Evolutionary conservation across 2,329 filamentous ascomycete species (phyloP), one percentile per base, ranked within the genome.

Genomic region (Epichloe uncinata): DNA sequence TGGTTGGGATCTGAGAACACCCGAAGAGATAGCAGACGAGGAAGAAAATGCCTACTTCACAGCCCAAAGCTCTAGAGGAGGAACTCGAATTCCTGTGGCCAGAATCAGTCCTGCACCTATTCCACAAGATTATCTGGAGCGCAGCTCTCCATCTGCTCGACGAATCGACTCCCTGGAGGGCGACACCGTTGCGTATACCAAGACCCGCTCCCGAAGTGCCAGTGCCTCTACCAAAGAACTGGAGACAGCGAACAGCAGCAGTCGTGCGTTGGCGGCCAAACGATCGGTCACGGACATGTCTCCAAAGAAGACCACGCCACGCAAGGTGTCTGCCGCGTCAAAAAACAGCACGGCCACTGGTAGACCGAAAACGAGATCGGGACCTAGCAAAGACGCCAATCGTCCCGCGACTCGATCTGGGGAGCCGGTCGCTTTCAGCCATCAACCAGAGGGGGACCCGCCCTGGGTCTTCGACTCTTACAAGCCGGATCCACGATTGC

Each of bases 401-500:
- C 74, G 81, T 13, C 82, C 83, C 18, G 69, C 73, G 3, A 86
- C 82, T 1, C 73, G 81, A 52, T 80, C 79, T 6, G 81, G 81
- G 18, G 78, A 78, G 51, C 56, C 75, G 33, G 65, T 69, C 41
- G 60, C 68, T 34, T 63, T 59, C 65, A 61, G 65, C 74, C 79
- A 87, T 61, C 79, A 82, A 41, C 90, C 90, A 0, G 93, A 97
- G 71, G 93, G 93, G 18, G 91, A 97, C 49, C 89, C 93, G 9
- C 93, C 93, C 47, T 98, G 93, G 93, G 79, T 97, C 68, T 79
- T 93, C 43, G 87, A 85, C 20, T 88, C 95, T 68, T 98, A 96
- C 67, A 95, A 94, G 61, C 93, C 93, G 0, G 93, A 98, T 63
- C 93, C 93, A 33, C 84, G 89, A 53, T 73, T 98, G 35, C 93